Evolutionary conservation across 2,329 filamentous ascomycete species (phyloP).

Genomic region (Diaporthe vaccinii): DNA sequence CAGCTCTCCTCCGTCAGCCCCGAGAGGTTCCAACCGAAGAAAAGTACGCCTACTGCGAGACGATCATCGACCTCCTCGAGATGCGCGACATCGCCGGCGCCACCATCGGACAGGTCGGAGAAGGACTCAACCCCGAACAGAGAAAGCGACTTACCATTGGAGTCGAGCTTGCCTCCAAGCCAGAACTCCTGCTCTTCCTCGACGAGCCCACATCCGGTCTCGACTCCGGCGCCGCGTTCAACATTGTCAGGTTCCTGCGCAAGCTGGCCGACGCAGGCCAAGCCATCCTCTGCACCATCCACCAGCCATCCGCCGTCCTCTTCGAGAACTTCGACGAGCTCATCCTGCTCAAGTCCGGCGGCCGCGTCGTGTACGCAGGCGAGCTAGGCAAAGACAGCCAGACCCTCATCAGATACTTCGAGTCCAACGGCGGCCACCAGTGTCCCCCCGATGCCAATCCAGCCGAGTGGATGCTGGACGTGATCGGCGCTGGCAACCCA

Average conservation of each 20-base stretch:
- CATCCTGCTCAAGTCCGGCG: slow-evolving; percentile 66
- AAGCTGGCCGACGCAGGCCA: slow-evolving; percentile 67
- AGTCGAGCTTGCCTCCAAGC: slow-evolving; percentile 80
- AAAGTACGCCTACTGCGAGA: slow-evolving; percentile 76
- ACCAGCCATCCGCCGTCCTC: slow-evolving; percentile 58
- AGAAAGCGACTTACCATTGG: slow-evolving; percentile 76
- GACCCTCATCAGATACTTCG: slow-evolving; percentile 68
- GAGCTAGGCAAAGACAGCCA: slow-evolving; percentile 65
- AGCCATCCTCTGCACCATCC: slow-evolving; percentile 59
- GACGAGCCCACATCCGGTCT: slow-evolving; percentile 83
- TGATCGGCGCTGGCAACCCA: slow-evolving; percentile 58
- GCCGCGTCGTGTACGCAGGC: slow-evolving; percentile 68
- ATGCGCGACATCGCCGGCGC: slow-evolving; percentile 79
- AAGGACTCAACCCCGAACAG: slow-evolving; percentile 66
- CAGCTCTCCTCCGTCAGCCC: slow-evolving; percentile 75
- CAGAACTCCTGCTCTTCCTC: slow-evolving; percentile 78
- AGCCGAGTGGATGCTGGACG: slow-evolving; percentile 74
- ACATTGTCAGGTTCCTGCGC: slow-evolving; percentile 77
- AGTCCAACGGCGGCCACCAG: slow-evolving; percentile 66
- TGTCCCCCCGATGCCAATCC: slow-evolving; percentile 67
- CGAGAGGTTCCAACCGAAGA: slow-evolving; percentile 68
- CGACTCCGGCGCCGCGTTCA: slow-evolving; percentile 80
- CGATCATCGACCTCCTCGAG: slow-evolving; percentile 77
- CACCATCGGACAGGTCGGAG: slow-evolving; percentile 77
- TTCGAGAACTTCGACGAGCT: slow-evolving; percentile 65